Conservation (phyloP, 2,329 filamentous ascomycete species). For the Blastomyces emzantsi region DNA sequence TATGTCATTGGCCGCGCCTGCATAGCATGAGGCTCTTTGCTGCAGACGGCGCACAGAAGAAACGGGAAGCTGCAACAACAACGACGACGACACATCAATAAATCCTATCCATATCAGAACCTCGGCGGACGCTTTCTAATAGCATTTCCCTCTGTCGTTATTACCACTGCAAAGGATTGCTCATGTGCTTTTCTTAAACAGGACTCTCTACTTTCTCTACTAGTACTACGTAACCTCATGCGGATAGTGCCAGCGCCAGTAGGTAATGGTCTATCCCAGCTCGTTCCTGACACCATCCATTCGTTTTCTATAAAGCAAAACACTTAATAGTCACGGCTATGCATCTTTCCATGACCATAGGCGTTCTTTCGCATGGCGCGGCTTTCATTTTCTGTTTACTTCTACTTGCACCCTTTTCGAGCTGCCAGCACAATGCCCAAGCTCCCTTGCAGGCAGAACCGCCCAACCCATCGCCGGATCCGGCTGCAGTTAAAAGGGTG, state of each 20-base stretch:
- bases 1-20: background rate
- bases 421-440: conserved; percentile 3
- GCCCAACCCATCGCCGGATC: background rate
- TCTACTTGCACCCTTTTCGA: background rate
- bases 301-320: background rate
- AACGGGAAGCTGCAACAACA: background rate
- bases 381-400: conserved; percentile 3
- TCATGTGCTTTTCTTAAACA: background rate
- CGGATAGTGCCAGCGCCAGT: background rate
- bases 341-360: background rate
- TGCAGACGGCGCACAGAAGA: too few relatives aligned
- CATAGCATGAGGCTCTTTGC: background rate
- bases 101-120: too few relatives aligned
- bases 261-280: background rate
- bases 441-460: background rate
- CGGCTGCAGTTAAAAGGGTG: background rate
- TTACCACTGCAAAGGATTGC: background rate
- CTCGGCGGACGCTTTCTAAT: background rate
- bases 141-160: too few relatives aligned
- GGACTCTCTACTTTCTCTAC: background rate
- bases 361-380: background rate
- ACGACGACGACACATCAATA: background rate
- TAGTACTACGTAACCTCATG: background rate
- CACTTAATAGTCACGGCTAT: background rate
- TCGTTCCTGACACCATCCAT: background rate